Base-by-base conservation (phyloP, 208 protist genomes). In the Porcisia hertigi region DNA sequence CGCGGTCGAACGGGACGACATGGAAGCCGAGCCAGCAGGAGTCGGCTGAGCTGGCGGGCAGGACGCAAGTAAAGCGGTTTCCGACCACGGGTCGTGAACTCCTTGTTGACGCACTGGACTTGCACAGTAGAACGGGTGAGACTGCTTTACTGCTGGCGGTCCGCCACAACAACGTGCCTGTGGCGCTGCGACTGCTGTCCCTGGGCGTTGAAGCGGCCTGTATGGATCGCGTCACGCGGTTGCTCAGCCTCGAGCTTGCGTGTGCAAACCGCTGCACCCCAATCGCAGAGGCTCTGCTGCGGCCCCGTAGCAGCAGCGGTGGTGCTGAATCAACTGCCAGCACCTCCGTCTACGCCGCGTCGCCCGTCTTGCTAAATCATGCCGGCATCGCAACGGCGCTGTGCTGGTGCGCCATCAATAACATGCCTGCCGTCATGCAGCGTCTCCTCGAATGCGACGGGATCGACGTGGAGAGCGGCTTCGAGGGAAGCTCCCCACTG, bases 321-420 rank as follows among this genome's bases (percentile, higher is more conserved):
- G 63, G 23, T 3, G 11, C 52, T 20, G 52, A 23, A 25, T 20
- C 67, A 12, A 7, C 69, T 0, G 75, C 80, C 1, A 25, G 52
- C 36, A 62, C 45, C 36, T 54, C 71, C n/a, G 77, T 77, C 12
- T 90, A 91, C 69, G 75, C 71, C 25, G 81, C 70, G 43, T 91
- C 85, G 11, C 79, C 80, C 16, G 84, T 92, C 8, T 73, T 90
- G 64, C 79, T 96, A 30, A 96, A 96, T 71, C 84, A 93, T 55
- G 87, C 85, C 39, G 91, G 91, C 62, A 86, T 91, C 34, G 89
- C 91, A 34, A 87, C 91, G 25, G 85, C 89, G 64, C 80, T 96
- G 43, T 96, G 89, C 74, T 96, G 89, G 89, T 93, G 89, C 64
- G 89, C 92, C 4, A 69, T 94, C 57, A 94, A 93, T 79, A 92